A percentile compares a stretch with the other conserved stretches of the same genome.
phyloP scores from a whole-genome alignment of 1,284 basidiomycete genomes.

The Malassezia sympodialis region DNA sequence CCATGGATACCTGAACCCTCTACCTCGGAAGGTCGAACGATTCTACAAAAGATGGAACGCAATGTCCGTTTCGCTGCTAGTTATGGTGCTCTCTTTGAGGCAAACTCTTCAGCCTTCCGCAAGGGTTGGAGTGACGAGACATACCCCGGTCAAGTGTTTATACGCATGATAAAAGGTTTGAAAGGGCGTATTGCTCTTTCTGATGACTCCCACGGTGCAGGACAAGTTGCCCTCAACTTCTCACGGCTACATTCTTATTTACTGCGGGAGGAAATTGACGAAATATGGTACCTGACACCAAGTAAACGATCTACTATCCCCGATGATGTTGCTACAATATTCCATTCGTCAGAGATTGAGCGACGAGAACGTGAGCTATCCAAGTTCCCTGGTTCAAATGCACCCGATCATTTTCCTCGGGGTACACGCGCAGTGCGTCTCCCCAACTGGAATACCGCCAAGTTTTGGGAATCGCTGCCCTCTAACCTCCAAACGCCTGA shows the following conservation, averaged over 20 bases:
- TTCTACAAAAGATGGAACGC: conserved; percentile 59
- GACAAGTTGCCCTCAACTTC: conserved; percentile 81
- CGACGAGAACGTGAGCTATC: background rate
- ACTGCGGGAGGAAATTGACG: conserved; percentile 55
- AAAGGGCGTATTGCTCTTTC: conserved; percentile 74
- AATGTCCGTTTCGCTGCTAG: conserved; percentile 65
- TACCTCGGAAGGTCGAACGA: conserved; percentile 56
- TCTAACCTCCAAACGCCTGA: background rate
- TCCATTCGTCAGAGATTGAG: background rate
- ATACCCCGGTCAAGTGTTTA: conserved; percentile 71
- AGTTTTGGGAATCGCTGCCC: conserved; percentile 9
- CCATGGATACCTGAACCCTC: conserved; percentile 22
- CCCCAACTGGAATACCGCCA: background rate
- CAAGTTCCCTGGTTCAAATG: background rate
- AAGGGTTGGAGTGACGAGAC: conserved; percentile 72
- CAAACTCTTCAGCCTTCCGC: conserved; percentile 81
- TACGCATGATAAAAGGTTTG: conserved; percentile 59
- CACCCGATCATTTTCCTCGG: conserved; percentile 1
- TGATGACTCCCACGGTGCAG: conserved; percentile 88
- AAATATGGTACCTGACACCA: conserved; percentile 60
- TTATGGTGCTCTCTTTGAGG: conserved; percentile 87
- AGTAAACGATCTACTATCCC: background rate
- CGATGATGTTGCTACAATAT: background rate
- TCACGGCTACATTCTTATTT: conserved; percentile 61
- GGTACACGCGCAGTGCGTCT: conserved; percentile 8